phyloP scores from a whole-genome alignment of 805 yeast genomes.

The Candida hungchunana region DNA sequence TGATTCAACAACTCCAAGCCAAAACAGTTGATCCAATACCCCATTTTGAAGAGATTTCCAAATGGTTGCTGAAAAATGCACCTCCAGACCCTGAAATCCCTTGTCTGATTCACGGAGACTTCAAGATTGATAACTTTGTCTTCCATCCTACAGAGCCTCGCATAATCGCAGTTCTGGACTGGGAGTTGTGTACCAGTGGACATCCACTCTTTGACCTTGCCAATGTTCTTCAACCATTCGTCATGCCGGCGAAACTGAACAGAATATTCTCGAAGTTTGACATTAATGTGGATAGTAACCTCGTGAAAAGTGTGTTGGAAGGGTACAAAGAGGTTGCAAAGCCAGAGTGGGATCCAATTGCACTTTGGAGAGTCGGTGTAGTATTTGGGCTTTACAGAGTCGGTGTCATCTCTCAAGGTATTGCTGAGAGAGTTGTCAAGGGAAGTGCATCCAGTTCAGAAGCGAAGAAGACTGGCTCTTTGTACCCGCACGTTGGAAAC shows the following conservation, averaged over 20 bases:
- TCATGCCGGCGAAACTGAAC: slow-evolving; percentile 38
- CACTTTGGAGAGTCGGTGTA: slow-evolving; percentile 45
- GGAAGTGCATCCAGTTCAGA: slow-evolving; percentile 53
- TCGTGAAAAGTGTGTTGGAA: slow-evolving; percentile 19
- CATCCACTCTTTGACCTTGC: slow-evolving; percentile 62
- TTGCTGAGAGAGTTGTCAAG: slow-evolving; percentile 47
- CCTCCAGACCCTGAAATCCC: slow-evolving; percentile 45
- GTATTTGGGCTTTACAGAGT: slow-evolving; percentile 54
- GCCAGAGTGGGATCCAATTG: slow-evolving; percentile 26
- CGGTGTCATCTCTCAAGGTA: slow-evolving; percentile 58
- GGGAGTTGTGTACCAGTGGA: slow-evolving; percentile 65
- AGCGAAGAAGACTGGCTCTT: slow-evolving; percentile 38
- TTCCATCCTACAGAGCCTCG: slow-evolving; percentile 47
- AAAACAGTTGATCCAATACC: slow-evolving; percentile 44
- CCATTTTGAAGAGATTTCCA: slow-evolving; percentile 36
- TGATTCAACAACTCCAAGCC: slow-evolving; percentile 38
- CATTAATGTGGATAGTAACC: slow-evolving; percentile 10
- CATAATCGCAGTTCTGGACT: slow-evolving; percentile 55
- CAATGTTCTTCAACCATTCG: slow-evolving; percentile 52
- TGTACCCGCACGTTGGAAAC: slow-evolving; percentile 28
- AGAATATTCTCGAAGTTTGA: slow-evolving; percentile 24
- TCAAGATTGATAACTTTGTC: slow-evolving; percentile 60
- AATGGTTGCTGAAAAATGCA: slow-evolving; percentile 38
- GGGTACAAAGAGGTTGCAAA: slow-evolving; percentile 14
- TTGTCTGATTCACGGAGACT: slow-evolving; percentile 58